Conservation (phyloP, 106 monocot genomes). For the Allium fistulosum region DNA sequence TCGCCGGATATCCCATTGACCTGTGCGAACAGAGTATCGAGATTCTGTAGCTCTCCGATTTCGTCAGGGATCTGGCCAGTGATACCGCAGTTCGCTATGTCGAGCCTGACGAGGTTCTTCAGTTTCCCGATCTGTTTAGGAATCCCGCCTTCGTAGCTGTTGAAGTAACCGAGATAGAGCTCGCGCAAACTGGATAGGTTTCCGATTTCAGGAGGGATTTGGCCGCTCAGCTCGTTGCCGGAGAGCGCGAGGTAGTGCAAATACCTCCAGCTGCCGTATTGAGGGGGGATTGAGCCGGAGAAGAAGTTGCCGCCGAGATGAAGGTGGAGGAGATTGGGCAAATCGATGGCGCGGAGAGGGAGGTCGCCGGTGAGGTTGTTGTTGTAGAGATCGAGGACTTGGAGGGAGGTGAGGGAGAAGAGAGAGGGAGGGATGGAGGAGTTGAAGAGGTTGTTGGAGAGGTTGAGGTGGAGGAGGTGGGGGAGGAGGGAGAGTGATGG, state of each 20-base stretch:
- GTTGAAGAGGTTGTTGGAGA: conserved; percentile 81
- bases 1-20: conserved; percentile 56
- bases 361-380: conserved; percentile 81
- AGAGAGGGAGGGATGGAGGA: conserved; percentile 46
- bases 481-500: conserved; percentile 32
- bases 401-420: conserved; percentile 31
- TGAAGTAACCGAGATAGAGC: conserved; percentile 84
- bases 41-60: conserved; percentile 44
- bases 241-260: conserved; percentile 83
- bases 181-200: conserved; percentile 41
- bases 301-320: conserved; percentile 94
- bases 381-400: conserved; percentile 80
- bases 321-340: conserved; percentile 47
- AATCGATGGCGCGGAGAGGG: conserved; percentile 31
- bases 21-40: conserved; percentile 83
- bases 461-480: conserved; percentile 56
- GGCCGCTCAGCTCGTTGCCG: conserved; percentile 71
- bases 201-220: conserved; percentile 56
- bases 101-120: conserved; percentile 44
- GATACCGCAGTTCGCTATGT: conserved; percentile 76
- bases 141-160: conserved; percentile 60
- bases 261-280: conserved; percentile 54
- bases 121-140: conserved; percentile 69
- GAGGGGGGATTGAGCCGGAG: conserved; percentile 52
- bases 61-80: conserved; percentile 61